These are phyloP conservation scores for Umbelopsis vinacea DNA, from an alignment of 192 early-diverging fungal genomes.

Conservation along the genomic window DNA sequence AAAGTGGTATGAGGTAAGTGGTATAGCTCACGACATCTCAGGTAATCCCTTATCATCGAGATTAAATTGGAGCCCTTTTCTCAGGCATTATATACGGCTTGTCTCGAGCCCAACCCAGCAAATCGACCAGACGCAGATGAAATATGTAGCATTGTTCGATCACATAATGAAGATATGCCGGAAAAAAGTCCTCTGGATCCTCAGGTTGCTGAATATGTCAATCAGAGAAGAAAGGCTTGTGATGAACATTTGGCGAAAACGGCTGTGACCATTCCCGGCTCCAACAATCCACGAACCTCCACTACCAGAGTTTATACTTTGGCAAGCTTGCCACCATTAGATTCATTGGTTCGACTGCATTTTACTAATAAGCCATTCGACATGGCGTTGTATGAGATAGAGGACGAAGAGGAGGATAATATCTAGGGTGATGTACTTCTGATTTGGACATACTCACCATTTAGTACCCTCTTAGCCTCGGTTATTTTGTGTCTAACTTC, in stretches of 20 bases:
- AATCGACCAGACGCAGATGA: constrained; percentile 36
- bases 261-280: constrained; percentile 30
- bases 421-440: not conserved
- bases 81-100: constrained; percentile 29
- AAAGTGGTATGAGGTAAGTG: constrained; percentile 30
- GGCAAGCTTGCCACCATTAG: constrained; percentile 31
- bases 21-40: not conserved
- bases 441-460: not conserved
- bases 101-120: constrained; percentile 33
- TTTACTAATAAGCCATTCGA: constrained; percentile 31
- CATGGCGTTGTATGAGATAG: constrained; percentile 18
- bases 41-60: not conserved
- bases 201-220: constrained; percentile 30
- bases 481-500: not conserved
- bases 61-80: not conserved
- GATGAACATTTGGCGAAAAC: constrained; percentile 35
- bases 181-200: constrained; percentile 29
- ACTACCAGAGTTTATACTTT: constrained; percentile 36
- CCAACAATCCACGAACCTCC: constrained; percentile 27
- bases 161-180: constrained; percentile 30
- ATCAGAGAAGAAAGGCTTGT: constrained; percentile 33
- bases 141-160: constrained; percentile 33
- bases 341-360: constrained; percentile 25
- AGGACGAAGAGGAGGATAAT: constrained; percentile 15
- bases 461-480: not conserved